Evolutionary conservation across 257 asterid species (phyloP).

Genomic region (Osmanthus fragrans): DNA sequence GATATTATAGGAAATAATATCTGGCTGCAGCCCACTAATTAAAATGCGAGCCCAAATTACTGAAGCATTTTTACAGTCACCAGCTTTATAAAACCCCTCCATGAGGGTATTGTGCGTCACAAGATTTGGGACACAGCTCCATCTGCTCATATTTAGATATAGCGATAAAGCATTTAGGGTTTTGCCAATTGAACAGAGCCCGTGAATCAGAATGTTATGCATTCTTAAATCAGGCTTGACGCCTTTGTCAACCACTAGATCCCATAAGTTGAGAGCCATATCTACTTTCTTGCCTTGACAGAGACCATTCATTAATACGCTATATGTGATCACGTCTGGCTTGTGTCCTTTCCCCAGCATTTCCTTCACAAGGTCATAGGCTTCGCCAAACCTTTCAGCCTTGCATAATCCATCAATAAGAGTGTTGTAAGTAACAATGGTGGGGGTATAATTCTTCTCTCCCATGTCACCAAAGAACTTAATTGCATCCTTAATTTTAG

Average conservation of each 20-base stretch:
- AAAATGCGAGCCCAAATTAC: constrained; percentile 82
- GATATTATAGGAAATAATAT: constrained; percentile 85
- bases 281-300: constrained; percentile 60
- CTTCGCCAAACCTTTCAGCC: constrained; percentile 62
- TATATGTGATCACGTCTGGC: constrained; percentile 71
- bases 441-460: constrained; percentile 48
- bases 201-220: constrained; percentile 92
- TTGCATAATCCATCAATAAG: constrained; percentile 78
- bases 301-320: constrained; percentile 78
- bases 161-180: constrained; percentile 51
- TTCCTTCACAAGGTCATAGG: constrained; percentile 68
- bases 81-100: constrained; percentile 87
- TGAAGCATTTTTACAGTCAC: constrained; percentile 61
- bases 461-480: constrained; percentile 55
- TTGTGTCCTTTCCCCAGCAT: constrained; percentile 71
- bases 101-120: constrained; percentile 81
- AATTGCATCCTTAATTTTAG: constrained; percentile 65
- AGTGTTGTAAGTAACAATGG: constrained; percentile 69
- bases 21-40: constrained; percentile 68
- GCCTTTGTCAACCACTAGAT: constrained; percentile 47
- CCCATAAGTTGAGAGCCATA: constrained; percentile 73
- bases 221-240: constrained; percentile 78
- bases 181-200: constrained; percentile 75
- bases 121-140: constrained; percentile 65
- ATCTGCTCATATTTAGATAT: constrained; percentile 61